These are phyloP conservation scores for Hydnum rufescens DNA, from an alignment of 768 basidiomycete genomes.

Conservation along the genomic window DNA sequence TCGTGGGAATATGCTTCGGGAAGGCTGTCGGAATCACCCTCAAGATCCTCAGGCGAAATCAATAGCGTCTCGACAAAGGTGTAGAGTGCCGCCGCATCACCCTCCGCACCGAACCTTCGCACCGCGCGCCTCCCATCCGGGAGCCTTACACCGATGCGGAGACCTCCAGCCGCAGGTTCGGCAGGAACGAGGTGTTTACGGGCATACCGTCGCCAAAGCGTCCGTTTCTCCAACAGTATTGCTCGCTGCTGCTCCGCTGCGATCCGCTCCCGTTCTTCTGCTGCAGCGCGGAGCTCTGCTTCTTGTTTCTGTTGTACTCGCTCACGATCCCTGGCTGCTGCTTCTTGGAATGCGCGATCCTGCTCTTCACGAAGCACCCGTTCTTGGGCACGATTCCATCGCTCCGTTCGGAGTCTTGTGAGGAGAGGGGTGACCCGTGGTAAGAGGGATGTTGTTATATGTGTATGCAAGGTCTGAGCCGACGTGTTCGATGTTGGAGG, in stretches of 20 bases:
- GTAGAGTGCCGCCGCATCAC: conserved; percentile 45
- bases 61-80: conserved; percentile 48
- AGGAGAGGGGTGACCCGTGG: conserved; percentile 71
- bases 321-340: conserved; percentile 45
- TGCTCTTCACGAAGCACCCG: conserved; percentile 50
- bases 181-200: conserved; percentile 23
- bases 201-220: conserved; percentile 10
- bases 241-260: conserved; percentile 15
- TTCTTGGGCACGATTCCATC: conserved; percentile 19
- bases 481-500: conserved; percentile 38
- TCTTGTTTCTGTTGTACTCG: conserved; percentile 36
- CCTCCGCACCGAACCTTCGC: conserved; percentile 29
- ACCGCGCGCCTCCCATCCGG: conserved; percentile 35
- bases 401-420: conserved; percentile 30
- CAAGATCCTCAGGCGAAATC: conserved; percentile 20
- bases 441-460: conserved; percentile 51
- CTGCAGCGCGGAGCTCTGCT: conserved; percentile 22
- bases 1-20: conserved; percentile 27
- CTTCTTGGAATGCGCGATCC: conserved; percentile 54
- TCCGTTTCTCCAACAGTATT: conserved; percentile 5
- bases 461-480: conserved; percentile 36
- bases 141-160: conserved; percentile 35
- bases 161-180: conserved; percentile 23
- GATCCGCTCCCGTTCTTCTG: conserved; percentile 18
- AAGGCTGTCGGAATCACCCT: conserved; percentile 25